Conservation (phyloP, 2,329 filamentous ascomycete species). For the Pyricularia sp. region DNA sequence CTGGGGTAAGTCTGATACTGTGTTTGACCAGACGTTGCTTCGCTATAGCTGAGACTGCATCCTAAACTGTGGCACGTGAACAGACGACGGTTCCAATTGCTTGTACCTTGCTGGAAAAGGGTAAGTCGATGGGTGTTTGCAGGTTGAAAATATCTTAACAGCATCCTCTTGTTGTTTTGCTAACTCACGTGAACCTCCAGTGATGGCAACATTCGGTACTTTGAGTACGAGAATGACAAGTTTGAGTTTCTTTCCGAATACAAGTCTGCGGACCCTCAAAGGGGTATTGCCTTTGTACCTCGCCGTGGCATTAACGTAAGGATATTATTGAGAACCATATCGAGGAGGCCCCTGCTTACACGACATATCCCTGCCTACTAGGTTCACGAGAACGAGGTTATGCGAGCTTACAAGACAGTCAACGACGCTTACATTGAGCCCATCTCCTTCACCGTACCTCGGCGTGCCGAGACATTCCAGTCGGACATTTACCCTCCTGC, state of each 20-base stretch:
- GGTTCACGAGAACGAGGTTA: constrained; percentile 93
- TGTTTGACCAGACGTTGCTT: neutral
- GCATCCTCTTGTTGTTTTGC: constrained; percentile 9
- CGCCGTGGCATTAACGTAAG: constrained; percentile 85
- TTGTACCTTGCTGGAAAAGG: constrained; percentile 96
- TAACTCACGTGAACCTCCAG: constrained; percentile 29
- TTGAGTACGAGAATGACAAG: constrained; percentile 96
- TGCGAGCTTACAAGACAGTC: constrained; percentile 94
- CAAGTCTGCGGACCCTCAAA: constrained; percentile 92
- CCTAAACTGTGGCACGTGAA: constrained; percentile 12
- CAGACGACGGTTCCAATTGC: constrained; percentile 84
- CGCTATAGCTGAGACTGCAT: neutral
- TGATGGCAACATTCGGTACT: constrained; percentile 98
- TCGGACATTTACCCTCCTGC: constrained; percentile 94
- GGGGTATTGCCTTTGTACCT: constrained; percentile 88
- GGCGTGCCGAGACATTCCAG: constrained; percentile 90
- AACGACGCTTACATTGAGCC: constrained; percentile 92
- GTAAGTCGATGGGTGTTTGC: constrained; percentile 43
- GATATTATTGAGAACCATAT: constrained; percentile 8
- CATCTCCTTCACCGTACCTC: constrained; percentile 92
- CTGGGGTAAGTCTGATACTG: constrained; percentile 55
- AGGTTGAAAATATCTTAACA: neutral
- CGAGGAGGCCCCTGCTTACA: neutral
- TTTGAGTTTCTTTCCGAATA: constrained; percentile 96
- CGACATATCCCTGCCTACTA: constrained; percentile 21